Evolutionary conservation across 2,329 filamentous ascomycete species (phyloP), one percentile per base, ranked within the genome.

Genomic region (Aspergillus sp.): DNA sequence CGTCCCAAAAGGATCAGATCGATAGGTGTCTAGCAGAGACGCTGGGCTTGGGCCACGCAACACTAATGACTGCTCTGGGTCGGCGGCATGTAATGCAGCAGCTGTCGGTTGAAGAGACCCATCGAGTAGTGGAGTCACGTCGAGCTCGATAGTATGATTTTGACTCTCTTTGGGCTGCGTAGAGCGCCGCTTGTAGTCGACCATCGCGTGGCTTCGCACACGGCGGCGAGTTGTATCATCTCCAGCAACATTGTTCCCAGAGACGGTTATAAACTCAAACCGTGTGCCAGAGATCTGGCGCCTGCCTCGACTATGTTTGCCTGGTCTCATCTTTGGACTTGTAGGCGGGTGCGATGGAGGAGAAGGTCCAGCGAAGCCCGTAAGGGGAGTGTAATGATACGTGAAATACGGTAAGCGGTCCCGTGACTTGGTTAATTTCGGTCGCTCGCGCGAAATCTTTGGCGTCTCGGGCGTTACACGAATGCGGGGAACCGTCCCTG

Each of bases 201-300:
- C 38, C 53, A 55, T 55, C 28, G 53, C 53, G 22, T 55, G 53
- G 41, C 53, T 55, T 19, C 53, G 53, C 15, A 46, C 53, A 22
- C 30, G 53, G n/a, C 53, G 30, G 17, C 34, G 53, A 7, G 41
- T 55, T 17, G 17, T 25, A 11, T 38, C 38, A 13, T 55, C 53
- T 0, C 53, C 53, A n/a, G 19, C 17, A 15, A 55, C 22, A 46
- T 55, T 55, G 53, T 55, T 22, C 5, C 38, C 53, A 4, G 41
- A 15, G 2, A 41, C 34, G 11, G 34, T 15, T 13, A 41, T 41
- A 15, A 41, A 41, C 34, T 41, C 34, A 41, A 41, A 41, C 3
- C 34, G 34, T 13, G 4, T 28, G 25, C 25, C 25, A 28, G 34
- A 17, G 13, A 11, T 4, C 15, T 41, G 34, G 34, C 34, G 34